These are phyloP conservation scores for Aspergillus unguis DNA, from an alignment of 2,329 filamentous ascomycete species.

Conservation along the genomic window DNA sequence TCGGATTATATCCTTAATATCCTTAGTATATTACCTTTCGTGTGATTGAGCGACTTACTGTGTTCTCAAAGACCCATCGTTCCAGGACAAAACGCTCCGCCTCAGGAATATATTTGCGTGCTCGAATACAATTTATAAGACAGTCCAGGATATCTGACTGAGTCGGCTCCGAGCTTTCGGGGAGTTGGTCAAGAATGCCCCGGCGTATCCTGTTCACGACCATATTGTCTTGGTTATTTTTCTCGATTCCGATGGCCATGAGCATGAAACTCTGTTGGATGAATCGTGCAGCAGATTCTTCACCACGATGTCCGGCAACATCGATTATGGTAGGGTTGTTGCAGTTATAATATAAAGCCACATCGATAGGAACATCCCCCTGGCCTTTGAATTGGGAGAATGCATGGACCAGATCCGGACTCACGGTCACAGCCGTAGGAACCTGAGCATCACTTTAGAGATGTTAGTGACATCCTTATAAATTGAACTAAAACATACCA, in stretches of 20 bases:
- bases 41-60: not conserved
- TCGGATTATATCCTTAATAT: not conserved
- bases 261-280: not conserved
- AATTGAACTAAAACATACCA: not conserved
- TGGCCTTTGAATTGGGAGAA: not conserved
- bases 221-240: not conserved
- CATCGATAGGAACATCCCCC: not conserved
- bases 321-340: not conserved
- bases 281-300: not conserved
- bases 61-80: not conserved
- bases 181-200: not conserved
- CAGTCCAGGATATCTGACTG: not conserved
- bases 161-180: not conserved
- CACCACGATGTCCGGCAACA: not conserved
- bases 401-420: not conserved
- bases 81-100: not conserved
- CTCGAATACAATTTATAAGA: not conserved
- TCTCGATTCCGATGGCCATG: not conserved
- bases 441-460: not conserved
- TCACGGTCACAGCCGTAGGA: not conserved
- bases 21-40: not conserved
- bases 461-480: not conserved
- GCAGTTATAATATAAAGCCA: not conserved
- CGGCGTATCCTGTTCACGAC: not conserved
- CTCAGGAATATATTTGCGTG: not conserved